Conservation (phyloP, 2,329 filamentous ascomycete species). For the Arthrobotrys megalospora region DNA sequence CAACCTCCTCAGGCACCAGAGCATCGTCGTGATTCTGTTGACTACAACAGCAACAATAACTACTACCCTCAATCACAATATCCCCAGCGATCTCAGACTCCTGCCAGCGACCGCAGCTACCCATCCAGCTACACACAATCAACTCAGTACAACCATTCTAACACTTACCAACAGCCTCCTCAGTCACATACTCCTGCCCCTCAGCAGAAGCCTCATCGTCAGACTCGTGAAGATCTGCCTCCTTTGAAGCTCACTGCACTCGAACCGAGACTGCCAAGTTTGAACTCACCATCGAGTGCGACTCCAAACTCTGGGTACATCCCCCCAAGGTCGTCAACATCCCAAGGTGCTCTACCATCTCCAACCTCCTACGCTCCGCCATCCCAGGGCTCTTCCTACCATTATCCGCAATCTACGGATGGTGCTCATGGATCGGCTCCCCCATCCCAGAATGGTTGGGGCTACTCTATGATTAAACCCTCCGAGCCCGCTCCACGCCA, state of each 20-base stretch:
- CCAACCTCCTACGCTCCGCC: slow-evolving; percentile 62
- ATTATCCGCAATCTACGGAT: slow-evolving; percentile 41
- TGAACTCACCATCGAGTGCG: slow-evolving; percentile 56
- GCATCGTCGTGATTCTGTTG: slow-evolving; percentile 55
- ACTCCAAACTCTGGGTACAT: slow-evolving; percentile 59
- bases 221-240: slow-evolving; percentile 56
- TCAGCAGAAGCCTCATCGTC: slow-evolving; percentile 49
- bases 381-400: slow-evolving; percentile 37
- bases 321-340: slow-evolving; percentile 57
- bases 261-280: slow-evolving; percentile 53
- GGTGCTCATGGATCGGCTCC: slow-evolving; percentile 60
- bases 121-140: slow-evolving; percentile 50
- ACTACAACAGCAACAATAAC: slow-evolving; percentile 38
- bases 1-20: slow-evolving; percentile 43
- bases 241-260: slow-evolving; percentile 58
- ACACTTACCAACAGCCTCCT: slow-evolving; percentile 60
- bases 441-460: slow-evolving; percentile 61
- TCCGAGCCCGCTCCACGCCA: slow-evolving; percentile 60
- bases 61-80: slow-evolving; percentile 58
- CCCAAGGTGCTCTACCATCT: slow-evolving; percentile 62
- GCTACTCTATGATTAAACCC: slow-evolving; percentile 61
- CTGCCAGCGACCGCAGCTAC: slow-evolving; percentile 57
- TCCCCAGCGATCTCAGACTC: slow-evolving; percentile 50
- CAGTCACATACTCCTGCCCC: slow-evolving; percentile 57
- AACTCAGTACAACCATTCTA: slow-evolving; percentile 40